These are phyloP conservation scores for Saprolegnia diclina DNA, from an alignment of 352 stramenopile species.

Conservation along the genomic window DNA sequence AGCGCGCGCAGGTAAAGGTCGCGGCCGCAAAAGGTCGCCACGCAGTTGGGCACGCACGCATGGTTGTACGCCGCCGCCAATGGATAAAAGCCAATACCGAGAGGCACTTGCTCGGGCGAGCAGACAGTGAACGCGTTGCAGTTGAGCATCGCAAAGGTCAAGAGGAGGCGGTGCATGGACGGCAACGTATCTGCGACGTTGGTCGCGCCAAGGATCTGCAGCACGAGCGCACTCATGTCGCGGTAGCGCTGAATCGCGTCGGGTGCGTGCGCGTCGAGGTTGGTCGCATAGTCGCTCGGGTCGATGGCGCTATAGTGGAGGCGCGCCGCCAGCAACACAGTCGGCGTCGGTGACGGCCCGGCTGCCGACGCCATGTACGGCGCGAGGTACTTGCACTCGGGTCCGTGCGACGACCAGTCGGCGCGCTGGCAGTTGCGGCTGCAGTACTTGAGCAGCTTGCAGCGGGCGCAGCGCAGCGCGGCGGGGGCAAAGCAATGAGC, in stretches of 20 bases:
- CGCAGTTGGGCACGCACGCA: constrained; percentile 62
- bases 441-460: constrained; percentile 57
- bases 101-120: constrained; percentile 38
- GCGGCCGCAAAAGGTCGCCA: constrained; percentile 52
- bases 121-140: constrained; percentile 77
- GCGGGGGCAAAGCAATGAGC: constrained; percentile 16
- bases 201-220: constrained; percentile 45
- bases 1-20: constrained; percentile 49
- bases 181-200: constrained; percentile 36
- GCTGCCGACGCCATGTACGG: constrained; percentile 30
- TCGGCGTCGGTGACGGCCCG: constrained; percentile 30
- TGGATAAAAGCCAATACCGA: constrained; percentile 62
- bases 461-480: constrained; percentile 44
- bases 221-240: constrained; percentile 58
- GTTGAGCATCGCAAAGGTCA: constrained; percentile 64
- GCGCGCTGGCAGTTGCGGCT: constrained; percentile 53
- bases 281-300: constrained; percentile 16
- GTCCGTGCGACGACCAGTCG: constrained; percentile 40
- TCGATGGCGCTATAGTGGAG: constrained; percentile 46
- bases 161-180: constrained; percentile 31
- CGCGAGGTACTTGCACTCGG: constrained; percentile 47
- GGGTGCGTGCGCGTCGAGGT: constrained; percentile 37
- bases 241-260: constrained; percentile 38
- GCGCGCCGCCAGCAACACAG: constrained; percentile 49
- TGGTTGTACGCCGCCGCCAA: constrained; percentile 68